Evolutionary conservation across 331 rosid species (phyloP).

Genomic region (Rhamnella rubrinervis): DNA sequence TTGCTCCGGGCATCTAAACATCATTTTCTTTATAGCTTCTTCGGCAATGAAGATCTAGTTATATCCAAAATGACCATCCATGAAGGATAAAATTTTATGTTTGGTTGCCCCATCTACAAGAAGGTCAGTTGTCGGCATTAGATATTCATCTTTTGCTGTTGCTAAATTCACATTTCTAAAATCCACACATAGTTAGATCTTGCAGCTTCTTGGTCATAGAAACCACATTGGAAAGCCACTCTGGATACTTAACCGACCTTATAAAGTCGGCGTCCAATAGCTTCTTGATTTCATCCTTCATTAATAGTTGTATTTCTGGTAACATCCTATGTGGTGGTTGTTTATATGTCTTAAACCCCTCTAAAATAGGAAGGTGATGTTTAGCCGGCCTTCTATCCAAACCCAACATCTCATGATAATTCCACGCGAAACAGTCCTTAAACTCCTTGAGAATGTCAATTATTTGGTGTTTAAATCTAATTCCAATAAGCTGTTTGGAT

Average conservation of each 20-base stretch:
- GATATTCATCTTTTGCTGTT: too few species aligned
- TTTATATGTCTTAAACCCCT: background rate
- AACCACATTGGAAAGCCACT: background rate
- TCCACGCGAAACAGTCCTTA: background rate
- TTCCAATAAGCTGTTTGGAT: background rate
- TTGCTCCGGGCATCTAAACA: background rate
- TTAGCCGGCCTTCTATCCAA: background rate
- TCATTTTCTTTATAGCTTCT: background rate
- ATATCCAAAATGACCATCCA: background rate
- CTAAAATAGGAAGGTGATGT: background rate
- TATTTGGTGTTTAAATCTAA: background rate
- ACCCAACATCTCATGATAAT: background rate
- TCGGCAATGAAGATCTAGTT: background rate
- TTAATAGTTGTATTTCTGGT: background rate
- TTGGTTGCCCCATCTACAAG: too few species aligned
- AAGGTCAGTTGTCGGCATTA: too few species aligned
- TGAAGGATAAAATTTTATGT: too few species aligned
- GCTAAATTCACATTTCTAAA: background rate
- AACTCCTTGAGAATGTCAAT: background rate
- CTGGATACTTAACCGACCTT: background rate
- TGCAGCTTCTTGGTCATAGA: background rate
- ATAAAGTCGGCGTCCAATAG: background rate
- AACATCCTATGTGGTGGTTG: background rate
- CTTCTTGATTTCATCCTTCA: background rate
- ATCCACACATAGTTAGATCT: background rate